Evolutionary conservation across 2,329 filamentous ascomycete genomes (phyloP), one percentile per base, ranked within the genome.

Genomic region (Colletotrichum higginsianum): DNA sequence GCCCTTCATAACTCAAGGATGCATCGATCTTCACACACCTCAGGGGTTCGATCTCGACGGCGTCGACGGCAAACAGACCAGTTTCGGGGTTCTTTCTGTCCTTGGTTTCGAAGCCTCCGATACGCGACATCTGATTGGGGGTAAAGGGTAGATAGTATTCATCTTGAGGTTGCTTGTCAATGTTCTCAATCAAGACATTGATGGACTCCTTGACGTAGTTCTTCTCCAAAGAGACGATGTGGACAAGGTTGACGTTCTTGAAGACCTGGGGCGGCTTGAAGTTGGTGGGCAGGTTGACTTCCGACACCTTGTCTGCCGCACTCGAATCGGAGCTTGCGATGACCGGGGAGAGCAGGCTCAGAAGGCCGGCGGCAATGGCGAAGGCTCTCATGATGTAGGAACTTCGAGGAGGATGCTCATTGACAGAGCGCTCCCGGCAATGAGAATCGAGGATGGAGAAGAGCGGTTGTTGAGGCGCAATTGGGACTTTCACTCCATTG

Each of bases 141-240:
- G 94, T 92, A 80, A 99, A 97, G 4, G 95, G 94, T 64, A 99
- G 79, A 82, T 92, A 98, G 88, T 99, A 99, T 82, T 97, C 93
- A 80, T 91, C 90, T 80, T 98, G 95, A 21, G 95, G 89, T 75
- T 92, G 86, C 73, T 89, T 87, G 78, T 92, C 94, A 75, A 93
- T 87, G 82, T 99, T 99, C 86, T 98, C 93, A 74, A 99, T 90
- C 62, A 97, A 87, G n/a, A 98, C 92, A 84, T 98, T 98, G 87
- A 98, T 90, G 16, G 92, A 93, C 83, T 98, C 96, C 80, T 95
- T 92, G 66, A 92, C 91, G 79, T 96, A 98, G 76, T 91, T 93
- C 87, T 98, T 98, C 84, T 98, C 96, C 70, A 98, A 84, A 76
- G 97, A 98, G 79, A 97, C 92, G 75, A 93, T 92, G 78, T 96